These are phyloP conservation scores for Candida neerlandica DNA, from an alignment of 1,139 yeast genomes.

Conservation along the genomic window DNA sequence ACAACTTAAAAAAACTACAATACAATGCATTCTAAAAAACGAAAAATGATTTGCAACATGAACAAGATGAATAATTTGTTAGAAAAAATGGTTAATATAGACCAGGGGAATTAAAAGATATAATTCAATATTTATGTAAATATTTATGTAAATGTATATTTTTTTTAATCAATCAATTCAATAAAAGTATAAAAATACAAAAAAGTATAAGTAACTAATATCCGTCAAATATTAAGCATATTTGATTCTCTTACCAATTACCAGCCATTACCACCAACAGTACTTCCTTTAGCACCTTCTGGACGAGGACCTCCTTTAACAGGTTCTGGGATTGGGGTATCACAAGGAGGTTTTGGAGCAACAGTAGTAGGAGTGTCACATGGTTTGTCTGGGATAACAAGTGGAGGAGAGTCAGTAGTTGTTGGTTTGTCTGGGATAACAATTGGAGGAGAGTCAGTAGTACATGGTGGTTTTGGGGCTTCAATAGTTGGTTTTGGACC, in stretches of 20 bases:
- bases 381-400: too few relatives aligned
- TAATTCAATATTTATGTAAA: conserved; percentile 11
- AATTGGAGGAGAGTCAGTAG: too few relatives aligned
- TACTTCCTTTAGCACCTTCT: neutral
- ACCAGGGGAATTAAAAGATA: conserved; percentile 11
- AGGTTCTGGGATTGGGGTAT: neutral
- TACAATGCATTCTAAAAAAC: conserved; percentile 14
- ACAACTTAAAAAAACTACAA: conserved; percentile 20
- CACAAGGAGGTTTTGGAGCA: too few relatives aligned
- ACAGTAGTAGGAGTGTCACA: too few relatives aligned
- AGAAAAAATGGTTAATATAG: conserved; percentile 12
- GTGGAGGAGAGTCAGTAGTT: too few relatives aligned
- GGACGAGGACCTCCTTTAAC: too few relatives aligned
- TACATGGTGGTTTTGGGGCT: too few relatives aligned
- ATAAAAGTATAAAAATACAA: too few relatives aligned
- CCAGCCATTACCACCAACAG: conserved; percentile 3
- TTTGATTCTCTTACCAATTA: conserved; percentile 2
- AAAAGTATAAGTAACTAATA: neutral
- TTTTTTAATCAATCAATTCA: too few relatives aligned
- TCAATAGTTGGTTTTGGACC: too few relatives aligned
- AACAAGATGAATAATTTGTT: conserved; percentile 18
- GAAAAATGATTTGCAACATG: conserved; percentile 17
- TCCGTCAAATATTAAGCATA: conserved; percentile 1
- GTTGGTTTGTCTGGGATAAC: too few relatives aligned
- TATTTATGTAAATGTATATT: conserved; percentile 14